Percentiles rank a stretch among this genome's conserved stretches.
Conservation (phyloP, 805 yeast species). For the Wickerhamiella qilinensis region DNA sequence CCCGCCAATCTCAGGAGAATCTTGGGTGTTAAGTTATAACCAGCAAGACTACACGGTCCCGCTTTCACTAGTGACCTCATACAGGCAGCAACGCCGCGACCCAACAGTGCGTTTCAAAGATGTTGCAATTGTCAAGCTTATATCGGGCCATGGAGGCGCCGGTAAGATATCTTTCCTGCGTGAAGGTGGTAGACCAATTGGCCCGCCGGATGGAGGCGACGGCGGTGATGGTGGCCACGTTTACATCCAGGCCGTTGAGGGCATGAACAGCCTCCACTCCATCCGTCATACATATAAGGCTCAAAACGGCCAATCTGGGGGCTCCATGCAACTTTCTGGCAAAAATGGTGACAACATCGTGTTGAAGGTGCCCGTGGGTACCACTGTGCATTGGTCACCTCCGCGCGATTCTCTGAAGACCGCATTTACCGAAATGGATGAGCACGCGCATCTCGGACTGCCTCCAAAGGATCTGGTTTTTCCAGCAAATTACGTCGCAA, state of each 20-base stretch:
- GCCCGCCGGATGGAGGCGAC: conserved; percentile 99
- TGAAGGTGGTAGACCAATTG: conserved; percentile 69
- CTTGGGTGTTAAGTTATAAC: neutral
- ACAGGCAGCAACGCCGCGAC: conserved; percentile 14
- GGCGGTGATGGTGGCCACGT: conserved; percentile 90
- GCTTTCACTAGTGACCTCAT: conserved; percentile 11
- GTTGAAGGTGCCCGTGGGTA: conserved; percentile 83
- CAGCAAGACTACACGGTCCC: conserved; percentile 8
- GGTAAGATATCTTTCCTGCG: conserved; percentile 77
- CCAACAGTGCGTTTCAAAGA: conserved; percentile 26
- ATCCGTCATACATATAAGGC: conserved; percentile 56
- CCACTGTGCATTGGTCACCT: conserved; percentile 53
- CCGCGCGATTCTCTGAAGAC: conserved; percentile 7
- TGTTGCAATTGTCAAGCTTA: conserved; percentile 45
- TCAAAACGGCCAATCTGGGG: conserved; percentile 54
- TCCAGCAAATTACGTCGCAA: conserved; percentile 11
- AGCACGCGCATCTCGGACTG: no score
- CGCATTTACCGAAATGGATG: conserved; percentile 14
- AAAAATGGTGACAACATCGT: conserved; percentile 62
- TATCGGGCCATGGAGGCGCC: conserved; percentile 77
- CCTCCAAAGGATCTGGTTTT: neutral
- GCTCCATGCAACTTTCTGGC: conserved; percentile 72
- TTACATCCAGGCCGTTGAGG: conserved; percentile 65
- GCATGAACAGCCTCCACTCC: conserved; percentile 54
- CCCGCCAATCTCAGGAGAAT: neutral